These are phyloP conservation scores for Arachnopeziza araneosa DNA, from an alignment of 2,329 filamentous ascomycete species.

Conservation along the genomic window DNA sequence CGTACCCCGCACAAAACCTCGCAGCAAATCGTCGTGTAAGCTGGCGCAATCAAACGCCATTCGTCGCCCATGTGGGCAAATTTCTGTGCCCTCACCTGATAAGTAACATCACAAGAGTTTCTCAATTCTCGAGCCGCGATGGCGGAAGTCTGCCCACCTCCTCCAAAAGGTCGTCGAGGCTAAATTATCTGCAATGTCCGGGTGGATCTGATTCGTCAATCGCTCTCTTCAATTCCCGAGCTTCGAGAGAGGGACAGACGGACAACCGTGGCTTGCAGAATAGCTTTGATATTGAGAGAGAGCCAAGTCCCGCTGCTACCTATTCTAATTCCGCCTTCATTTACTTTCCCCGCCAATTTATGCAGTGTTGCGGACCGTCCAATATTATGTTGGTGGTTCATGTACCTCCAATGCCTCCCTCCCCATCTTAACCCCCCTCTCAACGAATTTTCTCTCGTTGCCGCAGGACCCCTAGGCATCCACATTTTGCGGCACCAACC, in stretches of 20 bases:
- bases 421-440: not conserved
- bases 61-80: conserved; percentile 11
- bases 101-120: not conserved
- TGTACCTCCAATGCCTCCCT: not conserved
- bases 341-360: not conserved
- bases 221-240: not conserved
- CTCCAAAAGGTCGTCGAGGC: not conserved
- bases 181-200: not conserved
- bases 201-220: not conserved
- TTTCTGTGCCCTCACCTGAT: conserved; percentile 12
- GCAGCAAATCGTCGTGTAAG: not conserved
- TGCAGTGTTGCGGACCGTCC: not conserved
- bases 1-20: not conserved
- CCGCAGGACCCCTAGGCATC: not conserved
- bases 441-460: not conserved
- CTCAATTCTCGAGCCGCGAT: not conserved
- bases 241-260: not conserved
- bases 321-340: not conserved
- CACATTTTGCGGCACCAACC: not conserved
- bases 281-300: not conserved
- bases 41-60: conserved; percentile 10
- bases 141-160: not conserved
- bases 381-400: not conserved
- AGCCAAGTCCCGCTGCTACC: not conserved
- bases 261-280: not conserved